Conservation (phyloP, 441 rosid genomes). For the Raphanus hybrid region DNA sequence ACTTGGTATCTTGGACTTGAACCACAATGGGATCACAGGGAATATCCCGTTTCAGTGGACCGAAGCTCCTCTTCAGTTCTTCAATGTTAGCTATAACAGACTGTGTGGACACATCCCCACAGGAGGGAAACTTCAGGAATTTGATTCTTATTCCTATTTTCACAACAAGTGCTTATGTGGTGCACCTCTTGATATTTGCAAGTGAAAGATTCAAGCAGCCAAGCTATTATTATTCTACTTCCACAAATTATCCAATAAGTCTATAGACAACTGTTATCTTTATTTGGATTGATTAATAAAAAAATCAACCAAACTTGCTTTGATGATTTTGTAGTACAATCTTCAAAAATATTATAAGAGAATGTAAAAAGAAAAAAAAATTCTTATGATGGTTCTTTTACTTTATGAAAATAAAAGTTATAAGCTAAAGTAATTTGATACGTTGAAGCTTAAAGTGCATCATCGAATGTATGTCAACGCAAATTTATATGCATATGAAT, state of each 20-base stretch:
- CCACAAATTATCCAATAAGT: neutral
- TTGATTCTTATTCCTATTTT: constrained; percentile 47
- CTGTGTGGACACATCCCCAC: constrained; percentile 63
- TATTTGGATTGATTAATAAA: neutral
- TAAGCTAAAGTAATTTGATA: too few species aligned
- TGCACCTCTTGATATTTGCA: constrained; percentile 45
- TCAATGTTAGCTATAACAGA: constrained; percentile 66
- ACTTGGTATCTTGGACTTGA: constrained; percentile 49
- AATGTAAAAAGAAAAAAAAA: too few species aligned
- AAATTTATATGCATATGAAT: neutral
- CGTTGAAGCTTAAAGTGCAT: too few species aligned
- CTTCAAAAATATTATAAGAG: neutral
- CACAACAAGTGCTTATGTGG: constrained; percentile 67
- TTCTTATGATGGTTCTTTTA: too few species aligned
- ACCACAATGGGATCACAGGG: constrained; percentile 57
- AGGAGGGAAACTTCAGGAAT: constrained; percentile 57
- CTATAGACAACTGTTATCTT: neutral
- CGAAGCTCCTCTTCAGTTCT: constrained; percentile 32
- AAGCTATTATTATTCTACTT: neutral
- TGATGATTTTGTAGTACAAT: neutral
- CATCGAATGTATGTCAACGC: too few species aligned
- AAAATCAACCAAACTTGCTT: neutral
- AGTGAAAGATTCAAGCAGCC: constrained; percentile 13
- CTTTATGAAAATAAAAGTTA: too few species aligned
- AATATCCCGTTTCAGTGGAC: constrained; percentile 52